Conservation (phyloP, 805 yeast genomes). For the Suhomyces xylopsoci region DNA sequence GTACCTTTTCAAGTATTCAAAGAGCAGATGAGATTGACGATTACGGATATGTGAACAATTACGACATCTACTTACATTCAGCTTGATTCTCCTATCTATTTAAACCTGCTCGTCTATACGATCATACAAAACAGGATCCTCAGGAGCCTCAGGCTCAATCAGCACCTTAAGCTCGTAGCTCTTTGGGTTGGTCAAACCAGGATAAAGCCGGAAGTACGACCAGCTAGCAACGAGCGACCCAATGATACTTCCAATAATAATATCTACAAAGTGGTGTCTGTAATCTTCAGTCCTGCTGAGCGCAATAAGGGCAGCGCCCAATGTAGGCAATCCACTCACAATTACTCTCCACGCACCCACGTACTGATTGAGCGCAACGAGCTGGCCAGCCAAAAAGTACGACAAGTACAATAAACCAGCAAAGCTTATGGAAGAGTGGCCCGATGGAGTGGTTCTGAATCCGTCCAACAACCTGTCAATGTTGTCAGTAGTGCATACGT, state of each 20-base stretch:
- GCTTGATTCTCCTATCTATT: neutral
- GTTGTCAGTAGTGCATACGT: slow-evolving; percentile 60
- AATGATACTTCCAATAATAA: slow-evolving; percentile 64
- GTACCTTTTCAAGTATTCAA: too few relatives aligned
- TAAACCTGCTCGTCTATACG: slow-evolving; percentile 1
- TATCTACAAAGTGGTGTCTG: slow-evolving; percentile 89
- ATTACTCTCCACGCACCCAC: slow-evolving; percentile 65
- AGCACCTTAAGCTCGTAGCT: slow-evolving; percentile 42
- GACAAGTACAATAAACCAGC: slow-evolving; percentile 63
- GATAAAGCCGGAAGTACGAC: slow-evolving; percentile 55
- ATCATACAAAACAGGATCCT: slow-evolving; percentile 8
- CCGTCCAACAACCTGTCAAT: slow-evolving; percentile 55
- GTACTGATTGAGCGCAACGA: slow-evolving; percentile 41
- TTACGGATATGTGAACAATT: too few relatives aligned
- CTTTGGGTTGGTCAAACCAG: slow-evolving; percentile 27
- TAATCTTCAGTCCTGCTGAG: slow-evolving; percentile 86
- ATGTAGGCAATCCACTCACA: slow-evolving; percentile 50
- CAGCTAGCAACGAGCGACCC: slow-evolving; percentile 62
- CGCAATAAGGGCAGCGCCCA: slow-evolving; percentile 77
- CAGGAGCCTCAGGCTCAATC: slow-evolving; percentile 12
- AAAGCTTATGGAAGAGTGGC: slow-evolving; percentile 72
- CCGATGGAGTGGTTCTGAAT: slow-evolving; percentile 79
- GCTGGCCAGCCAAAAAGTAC: slow-evolving; percentile 68
- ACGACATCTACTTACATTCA: too few relatives aligned
- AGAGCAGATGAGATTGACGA: too few relatives aligned